Evolutionary conservation across 1,284 basidiomycete genomes (phyloP).

Genomic region (Abortiporus biennis): DNA sequence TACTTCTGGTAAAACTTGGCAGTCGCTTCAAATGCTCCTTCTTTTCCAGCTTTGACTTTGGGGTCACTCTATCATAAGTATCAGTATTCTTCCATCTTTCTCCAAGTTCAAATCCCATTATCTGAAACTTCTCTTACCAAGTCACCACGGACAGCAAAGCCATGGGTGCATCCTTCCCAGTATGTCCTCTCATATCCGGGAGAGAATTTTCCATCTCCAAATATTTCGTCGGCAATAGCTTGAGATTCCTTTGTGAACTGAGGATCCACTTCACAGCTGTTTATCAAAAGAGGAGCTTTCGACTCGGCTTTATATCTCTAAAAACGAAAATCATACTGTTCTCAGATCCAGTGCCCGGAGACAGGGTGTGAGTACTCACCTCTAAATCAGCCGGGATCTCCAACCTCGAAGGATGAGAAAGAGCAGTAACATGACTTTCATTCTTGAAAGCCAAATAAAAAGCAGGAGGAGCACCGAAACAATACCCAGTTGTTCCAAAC

Average conservation of each 20-base stretch:
- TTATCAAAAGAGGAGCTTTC: conserved; percentile 52
- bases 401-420: conserved; percentile 68
- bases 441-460: conserved; percentile 67
- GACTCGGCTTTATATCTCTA: conserved; percentile 41
- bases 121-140: conserved; percentile 15
- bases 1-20: conserved; percentile 30
- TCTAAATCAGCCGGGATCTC: conserved; percentile 57
- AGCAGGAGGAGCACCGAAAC: conserved; percentile 52
- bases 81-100: no score
- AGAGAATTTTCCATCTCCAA: conserved; percentile 42
- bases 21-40: conserved; percentile 33
- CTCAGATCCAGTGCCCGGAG: background rate
- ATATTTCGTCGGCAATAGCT: conserved; percentile 42
- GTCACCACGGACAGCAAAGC: conserved; percentile 57
- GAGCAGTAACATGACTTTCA: conserved; percentile 44
- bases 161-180: conserved; percentile 53
- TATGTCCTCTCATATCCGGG: conserved; percentile 51
- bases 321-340: background rate
- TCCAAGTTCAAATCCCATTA: background rate
- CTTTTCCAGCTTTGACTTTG: conserved; percentile 31
- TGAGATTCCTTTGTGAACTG: conserved; percentile 40
- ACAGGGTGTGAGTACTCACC: conserved; percentile 23
- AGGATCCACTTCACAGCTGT: conserved; percentile 45
- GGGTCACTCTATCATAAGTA: conserved; percentile 26
- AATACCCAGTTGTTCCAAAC: conserved; percentile 63